phyloP scores from a whole-genome alignment of 2,329 filamentous ascomycete genomes.

The Colletotrichum tabaci region DNA sequence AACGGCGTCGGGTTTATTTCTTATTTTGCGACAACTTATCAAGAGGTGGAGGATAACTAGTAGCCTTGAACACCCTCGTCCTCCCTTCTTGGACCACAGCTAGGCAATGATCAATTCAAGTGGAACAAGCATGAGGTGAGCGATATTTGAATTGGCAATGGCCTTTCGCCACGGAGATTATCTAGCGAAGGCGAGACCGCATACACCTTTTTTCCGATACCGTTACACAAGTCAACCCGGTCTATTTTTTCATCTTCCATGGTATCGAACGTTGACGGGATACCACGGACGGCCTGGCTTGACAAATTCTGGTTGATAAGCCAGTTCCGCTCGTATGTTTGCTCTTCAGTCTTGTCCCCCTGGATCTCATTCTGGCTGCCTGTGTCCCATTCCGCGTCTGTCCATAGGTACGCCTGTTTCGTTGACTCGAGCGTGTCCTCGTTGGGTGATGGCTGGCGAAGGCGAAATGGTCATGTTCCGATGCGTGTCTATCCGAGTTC shows the following conservation, averaged over 20 bases:
- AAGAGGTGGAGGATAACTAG: too few species aligned
- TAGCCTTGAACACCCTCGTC: too few species aligned
- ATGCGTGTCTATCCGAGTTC: neutral
- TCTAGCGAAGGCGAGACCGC: neutral
- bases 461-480: neutral
- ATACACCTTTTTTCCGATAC: neutral
- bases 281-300: neutral
- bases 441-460: neutral
- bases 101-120: too few species aligned
- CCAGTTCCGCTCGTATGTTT: neutral
- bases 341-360: neutral
- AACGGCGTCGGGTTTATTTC: too few species aligned
- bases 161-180: too few species aligned
- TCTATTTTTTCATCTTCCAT: neutral
- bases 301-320: neutral
- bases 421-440: neutral
- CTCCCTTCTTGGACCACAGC: too few species aligned
- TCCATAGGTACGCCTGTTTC: conserved; percentile 4
- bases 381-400: neutral
- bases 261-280: conserved; percentile 8
- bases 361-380: too few species aligned
- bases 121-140: too few species aligned
- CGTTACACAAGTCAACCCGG: neutral
- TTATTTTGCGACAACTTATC: too few species aligned
- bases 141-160: too few species aligned